phyloP scores from a whole-genome alignment of 164 flowering plant species.

The Berberis vulgaris region DNA sequence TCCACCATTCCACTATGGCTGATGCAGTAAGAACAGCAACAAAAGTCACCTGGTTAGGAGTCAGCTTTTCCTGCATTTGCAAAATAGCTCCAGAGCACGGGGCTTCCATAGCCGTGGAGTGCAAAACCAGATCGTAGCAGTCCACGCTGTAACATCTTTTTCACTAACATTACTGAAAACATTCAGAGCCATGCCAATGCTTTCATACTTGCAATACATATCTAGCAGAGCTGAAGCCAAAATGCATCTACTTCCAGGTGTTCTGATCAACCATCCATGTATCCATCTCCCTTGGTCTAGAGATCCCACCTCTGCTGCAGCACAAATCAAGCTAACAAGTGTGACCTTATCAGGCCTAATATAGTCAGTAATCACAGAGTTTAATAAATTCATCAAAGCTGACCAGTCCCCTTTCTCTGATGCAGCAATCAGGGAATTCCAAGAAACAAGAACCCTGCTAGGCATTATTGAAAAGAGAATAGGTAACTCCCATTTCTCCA shows the following conservation, averaged over 20 bases:
- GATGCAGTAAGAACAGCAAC: constrained; percentile 41
- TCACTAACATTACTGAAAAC: constrained; percentile 24
- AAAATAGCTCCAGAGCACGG: constrained; percentile 31
- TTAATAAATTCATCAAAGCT: constrained; percentile 18
- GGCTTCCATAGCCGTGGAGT: constrained; percentile 36
- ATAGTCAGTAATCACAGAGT: constrained; percentile 22
- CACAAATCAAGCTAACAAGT: constrained; percentile 22
- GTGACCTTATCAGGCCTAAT: constrained; percentile 30
- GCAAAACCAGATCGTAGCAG: constrained; percentile 53
- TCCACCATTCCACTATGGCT: constrained; percentile 43
- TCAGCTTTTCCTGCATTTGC: constrained; percentile 27
- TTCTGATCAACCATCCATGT: constrained; percentile 33
- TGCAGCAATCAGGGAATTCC: constrained; percentile 44
- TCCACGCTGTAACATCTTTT: constrained; percentile 47
- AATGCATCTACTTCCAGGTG: constrained; percentile 26
- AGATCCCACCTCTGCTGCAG: constrained; percentile 27
- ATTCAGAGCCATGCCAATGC: constrained; percentile 26
- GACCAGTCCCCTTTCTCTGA: constrained; percentile 21
- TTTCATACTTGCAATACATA: constrained; percentile 56
- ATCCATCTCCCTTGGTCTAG: constrained; percentile 32
- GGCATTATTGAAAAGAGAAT: constrained; percentile 30
- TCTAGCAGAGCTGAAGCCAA: constrained; percentile 40
- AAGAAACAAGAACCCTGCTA: constrained; percentile 35
- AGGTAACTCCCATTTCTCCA: constrained; percentile 33
- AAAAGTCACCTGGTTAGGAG: constrained; percentile 39